Evolutionary conservation across 805 yeast species (phyloP).

Genomic region (Ogataea parapolymorpha): DNA sequence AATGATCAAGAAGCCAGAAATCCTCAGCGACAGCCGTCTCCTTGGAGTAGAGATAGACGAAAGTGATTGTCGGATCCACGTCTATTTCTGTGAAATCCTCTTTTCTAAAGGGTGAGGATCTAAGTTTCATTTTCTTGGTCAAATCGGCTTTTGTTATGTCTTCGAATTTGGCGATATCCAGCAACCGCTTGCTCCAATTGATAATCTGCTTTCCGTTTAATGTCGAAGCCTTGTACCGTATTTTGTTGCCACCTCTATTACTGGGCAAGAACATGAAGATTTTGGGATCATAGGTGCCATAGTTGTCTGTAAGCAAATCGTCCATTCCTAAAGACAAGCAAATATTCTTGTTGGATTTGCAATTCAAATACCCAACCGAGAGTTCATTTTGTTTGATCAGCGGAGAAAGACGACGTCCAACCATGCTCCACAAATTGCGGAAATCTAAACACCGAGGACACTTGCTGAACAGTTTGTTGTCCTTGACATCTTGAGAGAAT

Average conservation of each 20-base stretch:
- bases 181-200: slow-evolving; percentile 47
- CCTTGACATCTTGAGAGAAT: slow-evolving; percentile 33
- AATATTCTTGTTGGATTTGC: slow-evolving; percentile 44
- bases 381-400: slow-evolving; percentile 15
- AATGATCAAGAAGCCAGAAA: slow-evolving; percentile 53
- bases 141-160: slow-evolving; percentile 26
- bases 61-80: slow-evolving; percentile 42
- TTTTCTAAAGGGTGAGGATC: slow-evolving; percentile 6
- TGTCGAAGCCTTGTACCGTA: slow-evolving; percentile 36
- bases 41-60: slow-evolving; percentile 53
- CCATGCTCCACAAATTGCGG: slow-evolving; percentile 54
- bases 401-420: slow-evolving; percentile 44
- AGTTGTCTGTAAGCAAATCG: slow-evolving; percentile 25
- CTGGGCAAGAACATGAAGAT: slow-evolving; percentile 49
- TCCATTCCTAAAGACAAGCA: slow-evolving; percentile 51
- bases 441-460: slow-evolving; percentile 52
- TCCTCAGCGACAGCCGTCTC: slow-evolving; percentile 57
- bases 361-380: slow-evolving; percentile 53
- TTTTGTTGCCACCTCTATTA: slow-evolving; percentile 42
- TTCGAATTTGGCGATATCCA: slow-evolving; percentile 43
- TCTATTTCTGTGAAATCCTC: slow-evolving; percentile 28
- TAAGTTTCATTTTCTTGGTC: slow-evolving; percentile 20
- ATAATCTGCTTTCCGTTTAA: slow-evolving; percentile 30
- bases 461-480: slow-evolving; percentile 35
- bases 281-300: slow-evolving; percentile 20